Evolutionary conservation across 345 rosid genomes (phyloP), one percentile per base, ranked within the genome.

Genomic region (Alliaria petiolata): DNA sequence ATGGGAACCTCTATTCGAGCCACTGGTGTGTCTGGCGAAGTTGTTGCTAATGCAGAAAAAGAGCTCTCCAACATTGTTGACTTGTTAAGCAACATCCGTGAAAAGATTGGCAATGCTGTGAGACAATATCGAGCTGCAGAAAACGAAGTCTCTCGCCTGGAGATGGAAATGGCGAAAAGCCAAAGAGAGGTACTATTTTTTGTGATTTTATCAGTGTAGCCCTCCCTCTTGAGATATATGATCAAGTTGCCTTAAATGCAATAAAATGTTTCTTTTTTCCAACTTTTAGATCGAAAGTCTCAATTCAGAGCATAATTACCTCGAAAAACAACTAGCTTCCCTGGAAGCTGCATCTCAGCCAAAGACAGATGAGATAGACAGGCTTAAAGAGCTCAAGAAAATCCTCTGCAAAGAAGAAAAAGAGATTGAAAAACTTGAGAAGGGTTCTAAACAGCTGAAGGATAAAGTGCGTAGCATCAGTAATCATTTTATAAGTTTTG

Each of bases 1-100:
- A 93, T 93, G 90, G 99, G 99, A 16, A 88, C 99, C 58, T 87
- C 90, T 74, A 81, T 93, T 84, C 91, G 93, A 70, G 83, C 87
- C 35, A 51, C 86, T 19, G 91, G 85, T 65, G 93, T 91, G 57
- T 87, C 97, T 56, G 80, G 76, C 5, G 98, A 91, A 82, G 82
- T 77, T 62, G 83, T 91, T 67, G 62, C 74, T 57, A 75, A 65
- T 76, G 95, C 92, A 34, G 98, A 89, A 81, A 79, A 80, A 65
- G 96, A 89, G 80, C 96, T 91, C 64, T 78, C 82, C 50, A 51
- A 57, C 35, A 69, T 91, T 76, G 81, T 80, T 61, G 85, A 85
- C 59, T 78, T 79, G 74, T 69, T 88, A 73, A 85, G 68, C 75
- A 77, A 56, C 45, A 81, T 91, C 64, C 84, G 89, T 49, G 85